phyloP scores from a whole-genome alignment of 2,329 filamentous ascomycete species.

The Tolypocladium tundrense region DNA sequence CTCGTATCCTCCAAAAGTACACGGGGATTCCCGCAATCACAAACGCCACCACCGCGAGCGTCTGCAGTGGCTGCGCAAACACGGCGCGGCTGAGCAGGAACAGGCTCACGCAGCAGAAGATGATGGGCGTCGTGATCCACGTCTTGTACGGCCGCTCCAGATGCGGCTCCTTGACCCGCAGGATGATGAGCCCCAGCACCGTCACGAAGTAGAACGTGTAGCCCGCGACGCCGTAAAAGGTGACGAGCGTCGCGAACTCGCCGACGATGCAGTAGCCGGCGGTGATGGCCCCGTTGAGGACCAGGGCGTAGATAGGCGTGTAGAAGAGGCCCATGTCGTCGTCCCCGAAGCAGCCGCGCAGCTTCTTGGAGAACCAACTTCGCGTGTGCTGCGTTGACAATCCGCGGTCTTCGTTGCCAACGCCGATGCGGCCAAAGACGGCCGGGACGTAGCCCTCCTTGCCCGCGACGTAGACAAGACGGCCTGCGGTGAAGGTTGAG shows the following conservation, averaged over 20 bases:
- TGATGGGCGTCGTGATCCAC: conserved; percentile 94
- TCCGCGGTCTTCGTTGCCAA: conserved; percentile 36
- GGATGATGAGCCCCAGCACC: conserved; percentile 82
- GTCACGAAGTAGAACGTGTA: conserved; percentile 97
- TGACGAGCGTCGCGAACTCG: conserved; percentile 84
- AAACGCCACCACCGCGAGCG: conserved; percentile 75
- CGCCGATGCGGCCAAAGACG: conserved; percentile 73
- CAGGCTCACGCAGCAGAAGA: conserved; percentile 95
- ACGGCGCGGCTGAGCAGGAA: conserved; percentile 84
- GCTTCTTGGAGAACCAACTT: conserved; percentile 46
- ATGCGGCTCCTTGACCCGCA: conserved; percentile 77
- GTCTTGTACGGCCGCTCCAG: conserved; percentile 88
- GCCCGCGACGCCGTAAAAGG: conserved; percentile 94
- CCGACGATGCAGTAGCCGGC: conserved; percentile 71
- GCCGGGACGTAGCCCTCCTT: conserved; percentile 89
- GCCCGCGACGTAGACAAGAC: conserved; percentile 85
- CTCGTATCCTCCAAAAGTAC: conserved; percentile 77
- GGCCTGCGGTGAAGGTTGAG: conserved; percentile 83
- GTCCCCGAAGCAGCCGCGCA: conserved; percentile 61
- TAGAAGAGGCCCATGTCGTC: conserved; percentile 73
- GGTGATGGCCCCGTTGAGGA: conserved; percentile 69
- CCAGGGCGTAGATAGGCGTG: conserved; percentile 87
- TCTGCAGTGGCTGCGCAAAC: conserved; percentile 85
- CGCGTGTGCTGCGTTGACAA: conserved; percentile 36
- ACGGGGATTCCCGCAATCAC: conserved; percentile 75